Evolutionary conservation across 768 basidiomycete species (phyloP).

Genomic region (Pisolithus microcarpus): DNA sequence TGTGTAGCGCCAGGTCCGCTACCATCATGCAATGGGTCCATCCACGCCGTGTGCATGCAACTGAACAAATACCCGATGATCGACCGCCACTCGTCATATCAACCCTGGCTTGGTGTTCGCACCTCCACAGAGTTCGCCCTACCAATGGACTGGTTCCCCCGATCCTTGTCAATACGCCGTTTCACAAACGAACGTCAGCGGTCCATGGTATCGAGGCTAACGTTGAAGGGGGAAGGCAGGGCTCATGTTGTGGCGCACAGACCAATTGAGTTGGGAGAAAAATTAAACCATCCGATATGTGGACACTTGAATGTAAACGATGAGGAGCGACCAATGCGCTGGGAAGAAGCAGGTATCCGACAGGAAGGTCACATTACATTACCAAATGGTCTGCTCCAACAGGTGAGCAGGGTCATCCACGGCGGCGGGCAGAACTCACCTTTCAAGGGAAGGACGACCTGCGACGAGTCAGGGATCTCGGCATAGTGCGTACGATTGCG

Average conservation of each 20-base stretch:
- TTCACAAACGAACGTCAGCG: background rate
- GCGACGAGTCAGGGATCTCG: slow-evolving; percentile 64
- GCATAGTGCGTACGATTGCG: slow-evolving; percentile 65
- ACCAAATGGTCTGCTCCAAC: slow-evolving; percentile 22
- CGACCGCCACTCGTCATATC: background rate
- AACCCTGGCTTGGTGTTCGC: background rate
- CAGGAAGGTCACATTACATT: slow-evolving; percentile 9
- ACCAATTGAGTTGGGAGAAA: background rate
- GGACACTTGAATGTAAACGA: too few species aligned
- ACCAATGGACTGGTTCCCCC: background rate
- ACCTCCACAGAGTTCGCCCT: background rate
- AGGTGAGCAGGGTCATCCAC: slow-evolving; percentile 3
- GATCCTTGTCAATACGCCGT: background rate
- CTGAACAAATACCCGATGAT: background rate
- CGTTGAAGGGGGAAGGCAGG: background rate
- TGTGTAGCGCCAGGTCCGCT: background rate
- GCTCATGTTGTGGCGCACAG: slow-evolving; percentile 1
- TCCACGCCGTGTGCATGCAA: background rate
- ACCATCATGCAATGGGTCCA: background rate
- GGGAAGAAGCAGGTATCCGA: background rate
- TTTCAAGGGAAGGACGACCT: slow-evolving; percentile 68
- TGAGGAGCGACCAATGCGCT: background rate
- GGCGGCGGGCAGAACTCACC: slow-evolving; percentile 39
- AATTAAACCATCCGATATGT: background rate
- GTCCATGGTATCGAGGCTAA: background rate